Conservation (phyloP, 306 rosid genomes). For the Morella rubra region DNA sequence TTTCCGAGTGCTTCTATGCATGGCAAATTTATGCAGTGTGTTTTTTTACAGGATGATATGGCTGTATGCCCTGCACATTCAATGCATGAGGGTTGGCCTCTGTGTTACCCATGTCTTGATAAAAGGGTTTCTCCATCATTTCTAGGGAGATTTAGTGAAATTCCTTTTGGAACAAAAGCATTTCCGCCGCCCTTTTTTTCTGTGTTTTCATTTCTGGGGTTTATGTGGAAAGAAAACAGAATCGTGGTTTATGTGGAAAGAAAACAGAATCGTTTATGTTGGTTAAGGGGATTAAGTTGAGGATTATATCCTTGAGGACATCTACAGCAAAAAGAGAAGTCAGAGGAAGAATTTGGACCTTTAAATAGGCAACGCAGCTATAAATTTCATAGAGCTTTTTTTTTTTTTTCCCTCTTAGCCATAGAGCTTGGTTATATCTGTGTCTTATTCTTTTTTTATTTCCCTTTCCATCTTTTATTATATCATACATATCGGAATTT, state of each 20-base stretch:
- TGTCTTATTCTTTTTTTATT: neutral
- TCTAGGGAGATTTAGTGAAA: neutral
- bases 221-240: conserved; percentile 3
- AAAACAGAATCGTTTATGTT: neutral
- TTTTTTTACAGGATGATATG: neutral
- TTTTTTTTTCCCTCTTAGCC: too few species aligned
- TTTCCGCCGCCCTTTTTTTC: neutral
- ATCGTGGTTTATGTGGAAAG: neutral
- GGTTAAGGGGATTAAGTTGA: neutral
- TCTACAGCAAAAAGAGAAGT: neutral
- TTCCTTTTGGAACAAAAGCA: neutral
- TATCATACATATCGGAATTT: neutral
- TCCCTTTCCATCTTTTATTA: neutral
- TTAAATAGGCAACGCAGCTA: neutral
- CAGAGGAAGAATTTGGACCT: neutral
- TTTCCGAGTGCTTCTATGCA: neutral
- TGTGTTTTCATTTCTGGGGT: neutral
- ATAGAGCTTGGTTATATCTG: neutral
- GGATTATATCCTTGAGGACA: neutral
- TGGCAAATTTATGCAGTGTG: neutral
- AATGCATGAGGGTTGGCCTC: neutral
- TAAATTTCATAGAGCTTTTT: neutral
- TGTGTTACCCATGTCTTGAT: neutral
- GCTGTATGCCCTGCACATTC: neutral
- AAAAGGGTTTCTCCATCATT: neutral